Evolutionary conservation across 2,329 filamentous ascomycete species (phyloP), one percentile per base, ranked within the genome.

Genomic region (Diaporthe destruens): DNA sequence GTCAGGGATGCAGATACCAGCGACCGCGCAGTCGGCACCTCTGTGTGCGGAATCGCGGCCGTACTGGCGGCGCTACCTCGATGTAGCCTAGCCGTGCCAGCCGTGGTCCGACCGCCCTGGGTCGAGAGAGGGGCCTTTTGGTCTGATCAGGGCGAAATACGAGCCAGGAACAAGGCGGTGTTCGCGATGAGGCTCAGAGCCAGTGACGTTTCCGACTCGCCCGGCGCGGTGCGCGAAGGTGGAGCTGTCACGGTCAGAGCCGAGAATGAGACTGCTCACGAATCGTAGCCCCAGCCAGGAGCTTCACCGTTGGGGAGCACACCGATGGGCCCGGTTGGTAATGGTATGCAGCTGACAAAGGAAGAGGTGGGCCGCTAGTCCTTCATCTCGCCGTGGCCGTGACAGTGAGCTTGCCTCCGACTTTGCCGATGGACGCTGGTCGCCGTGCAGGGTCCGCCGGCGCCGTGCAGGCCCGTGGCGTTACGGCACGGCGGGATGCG

Each of bases 331-430:
- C 47, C 47, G 8, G n/a, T 18, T 16, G 7, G 8, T 1, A 18
- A 47, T n/a, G 11, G 47, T 20, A 6, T 51, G 25, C 39, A 36
- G 47, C 61, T 66, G 20, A 32, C 61, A 16, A 29, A 25, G 32
- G 61, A 39, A 25, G 14, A 34, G 47, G 61, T 29, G 29, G 61
- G 44, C 25, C 61, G 36, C 47, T 53, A n/a, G 32, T 39, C 61
- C 61, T 66, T 66, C 47, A 66, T 53, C 61, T 66, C 61, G 61
- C 61, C 47, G 61, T 53, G 61, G 61, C 59, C 59, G 61, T 39
- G 61, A 51, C 44, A 11, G 61, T 20, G 44, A 36, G 34, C 9
- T 25, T 65, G 12, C 36, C 34, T 36, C 11, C 11, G 34, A 8
- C 3, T 12, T 18, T 51, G 12, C 39, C 44, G 14, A 12, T 49